These are phyloP conservation scores for Populus hybrid DNA, from an alignment of 441 rosid genomes.

Conservation along the genomic window DNA sequence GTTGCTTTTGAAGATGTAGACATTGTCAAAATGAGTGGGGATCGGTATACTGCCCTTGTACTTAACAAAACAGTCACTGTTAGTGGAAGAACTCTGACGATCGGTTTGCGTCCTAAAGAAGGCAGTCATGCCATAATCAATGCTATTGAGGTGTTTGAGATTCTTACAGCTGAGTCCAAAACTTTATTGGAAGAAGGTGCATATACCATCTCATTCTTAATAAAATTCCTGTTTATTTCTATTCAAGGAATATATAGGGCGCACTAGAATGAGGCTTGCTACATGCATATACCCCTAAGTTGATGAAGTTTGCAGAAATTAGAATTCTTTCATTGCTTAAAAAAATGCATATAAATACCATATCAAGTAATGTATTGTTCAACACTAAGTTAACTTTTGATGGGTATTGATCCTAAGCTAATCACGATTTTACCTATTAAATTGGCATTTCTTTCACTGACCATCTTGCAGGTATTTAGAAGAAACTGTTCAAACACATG, in stretches of 20 bases:
- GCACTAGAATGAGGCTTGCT: slow-evolving; percentile 6
- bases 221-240: not conserved
- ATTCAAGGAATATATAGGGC: not conserved
- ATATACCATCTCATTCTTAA: not conserved
- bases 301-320: not conserved
- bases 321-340: not conserved
- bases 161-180: slow-evolving; percentile 62
- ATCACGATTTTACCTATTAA: not conserved
- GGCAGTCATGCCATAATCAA: slow-evolving; percentile 68
- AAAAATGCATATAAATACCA: not conserved
- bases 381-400: no score
- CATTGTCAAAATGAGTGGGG: slow-evolving; percentile 65
- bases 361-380: not conserved
- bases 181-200: slow-evolving; percentile 84
- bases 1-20: slow-evolving; percentile 54
- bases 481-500: not conserved
- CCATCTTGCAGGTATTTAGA: not conserved
- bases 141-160: slow-evolving; percentile 88
- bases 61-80: slow-evolving; percentile 76
- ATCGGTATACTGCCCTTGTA: slow-evolving; percentile 64
- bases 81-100: slow-evolving; percentile 76
- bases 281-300: not conserved
- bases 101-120: slow-evolving; percentile 64
- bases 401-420: not conserved
- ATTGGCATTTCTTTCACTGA: not conserved